Evolutionary conservation across 768 basidiomycete species (phyloP).

Genomic region (Hygrocybe punicea): DNA sequence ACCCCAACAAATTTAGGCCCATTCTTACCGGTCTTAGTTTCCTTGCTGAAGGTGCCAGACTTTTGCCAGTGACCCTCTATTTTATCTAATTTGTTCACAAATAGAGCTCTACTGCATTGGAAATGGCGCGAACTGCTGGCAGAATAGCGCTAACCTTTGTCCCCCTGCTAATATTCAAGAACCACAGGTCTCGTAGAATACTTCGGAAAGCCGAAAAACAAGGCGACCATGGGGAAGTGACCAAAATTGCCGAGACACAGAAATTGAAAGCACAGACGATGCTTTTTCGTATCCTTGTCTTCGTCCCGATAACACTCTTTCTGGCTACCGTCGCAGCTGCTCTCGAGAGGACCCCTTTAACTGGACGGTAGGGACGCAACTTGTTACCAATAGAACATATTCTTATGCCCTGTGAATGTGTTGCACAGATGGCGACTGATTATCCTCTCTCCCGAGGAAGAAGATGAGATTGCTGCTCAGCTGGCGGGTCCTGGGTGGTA

Average conservation of each 20-base stretch:
- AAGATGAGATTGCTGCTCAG: conserved; percentile 81
- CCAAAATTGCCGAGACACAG: conserved; percentile 39
- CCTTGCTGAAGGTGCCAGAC: conserved; percentile 67
- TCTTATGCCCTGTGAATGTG: conserved; percentile 1
- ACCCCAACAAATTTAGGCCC: conserved; percentile 40
- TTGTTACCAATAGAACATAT: not conserved
- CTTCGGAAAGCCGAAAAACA: conserved; percentile 52
- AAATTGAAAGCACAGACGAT: conserved; percentile 48
- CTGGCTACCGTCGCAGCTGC: conserved; percentile 70
- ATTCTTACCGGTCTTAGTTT: conserved; percentile 56
- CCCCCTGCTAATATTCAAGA: conserved; percentile 63
- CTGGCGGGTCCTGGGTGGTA: conserved; percentile 87
- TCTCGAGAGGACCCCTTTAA: conserved; percentile 74
- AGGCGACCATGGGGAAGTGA: conserved; percentile 50
- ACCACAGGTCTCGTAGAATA: conserved; percentile 46
- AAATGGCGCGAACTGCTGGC: conserved; percentile 63
- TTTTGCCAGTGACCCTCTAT: no score
- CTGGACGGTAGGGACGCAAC: conserved; percentile 61
- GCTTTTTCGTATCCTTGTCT: conserved; percentile 52
- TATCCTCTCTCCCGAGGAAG: conserved; percentile 87
- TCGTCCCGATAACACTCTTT: conserved; percentile 60
- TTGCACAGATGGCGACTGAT: conserved; percentile 75
- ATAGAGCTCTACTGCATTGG: conserved; percentile 74
- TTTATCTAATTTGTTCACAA: not conserved
- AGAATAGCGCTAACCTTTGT: conserved; percentile 74